A percentile compares a stretch with the other conserved stretches of the same genome.
These are phyloP conservation scores for Dactylorhiza incarnata DNA, from an alignment of 106 monocot species.

Conservation along the genomic window DNA sequence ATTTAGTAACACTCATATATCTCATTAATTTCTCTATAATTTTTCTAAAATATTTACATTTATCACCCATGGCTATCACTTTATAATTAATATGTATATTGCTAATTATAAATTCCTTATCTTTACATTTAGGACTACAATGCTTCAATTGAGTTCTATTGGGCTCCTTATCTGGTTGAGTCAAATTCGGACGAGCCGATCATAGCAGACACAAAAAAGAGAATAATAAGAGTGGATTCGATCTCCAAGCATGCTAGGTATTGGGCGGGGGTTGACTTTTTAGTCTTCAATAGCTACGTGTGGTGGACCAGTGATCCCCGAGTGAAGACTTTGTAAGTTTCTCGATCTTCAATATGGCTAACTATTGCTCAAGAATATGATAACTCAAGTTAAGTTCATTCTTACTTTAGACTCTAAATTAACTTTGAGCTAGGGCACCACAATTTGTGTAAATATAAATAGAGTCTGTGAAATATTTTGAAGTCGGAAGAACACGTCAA, in stretches of 20 bases:
- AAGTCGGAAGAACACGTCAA: too few species aligned
- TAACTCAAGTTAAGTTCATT: neutral
- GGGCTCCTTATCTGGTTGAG: conserved; percentile 61
- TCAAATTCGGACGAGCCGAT: conserved; percentile 46
- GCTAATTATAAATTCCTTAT: too few species aligned
- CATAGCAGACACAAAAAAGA: conserved; percentile 27
- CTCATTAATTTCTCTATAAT: too few species aligned
- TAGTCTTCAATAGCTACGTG: conserved; percentile 65
- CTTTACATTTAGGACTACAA: conserved; percentile 38
- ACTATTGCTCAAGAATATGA: neutral
- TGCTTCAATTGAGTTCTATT: conserved; percentile 66
- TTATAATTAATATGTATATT: neutral
- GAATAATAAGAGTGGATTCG: conserved; percentile 52
- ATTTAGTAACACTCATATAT: too few species aligned
- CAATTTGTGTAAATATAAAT: too few species aligned
- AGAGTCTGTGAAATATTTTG: too few species aligned
- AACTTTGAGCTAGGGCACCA: too few species aligned
- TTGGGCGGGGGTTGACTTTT: conserved; percentile 51
- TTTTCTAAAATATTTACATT: too few species aligned
- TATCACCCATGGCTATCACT: neutral
- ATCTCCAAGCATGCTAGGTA: conserved; percentile 37
- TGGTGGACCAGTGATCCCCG: conserved; percentile 63
- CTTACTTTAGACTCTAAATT: too few species aligned
- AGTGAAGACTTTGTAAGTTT: conserved; percentile 45
- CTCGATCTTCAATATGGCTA: neutral